These are phyloP conservation scores for Linanthus parryae DNA, from an alignment of 148 eudicot genomes.

Conservation along the genomic window DNA sequence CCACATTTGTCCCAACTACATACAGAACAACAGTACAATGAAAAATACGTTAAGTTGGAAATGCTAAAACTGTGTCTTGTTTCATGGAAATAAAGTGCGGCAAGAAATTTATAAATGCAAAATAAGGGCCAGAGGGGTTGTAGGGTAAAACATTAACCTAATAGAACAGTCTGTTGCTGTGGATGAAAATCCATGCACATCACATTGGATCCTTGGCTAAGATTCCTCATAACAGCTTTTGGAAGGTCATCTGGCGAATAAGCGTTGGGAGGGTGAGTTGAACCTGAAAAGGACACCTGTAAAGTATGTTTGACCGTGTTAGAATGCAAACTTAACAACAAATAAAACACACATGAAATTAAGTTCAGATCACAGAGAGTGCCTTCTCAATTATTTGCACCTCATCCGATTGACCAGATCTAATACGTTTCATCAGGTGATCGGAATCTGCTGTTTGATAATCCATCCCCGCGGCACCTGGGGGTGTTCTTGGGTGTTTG, in stretches of 20 bases:
- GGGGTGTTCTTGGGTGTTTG: conserved; percentile 47
- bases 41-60: too few relatives aligned
- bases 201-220: conserved; percentile 49
- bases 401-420: conserved; percentile 54
- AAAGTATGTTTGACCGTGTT: conserved; percentile 2
- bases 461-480: conserved; percentile 46
- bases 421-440: conserved; percentile 51
- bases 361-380: too few relatives aligned
- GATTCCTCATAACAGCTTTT: conserved; percentile 33
- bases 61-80: too few relatives aligned
- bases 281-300: conserved; percentile 48
- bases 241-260: conserved; percentile 50
- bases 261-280: conserved; percentile 28
- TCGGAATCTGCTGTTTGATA: conserved; percentile 53
- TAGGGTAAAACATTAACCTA: conserved; percentile 38
- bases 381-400: conserved; percentile 11
- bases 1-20: conserved; percentile 69
- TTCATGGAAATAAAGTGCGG: too few relatives aligned
- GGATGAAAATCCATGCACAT: conserved; percentile 66
- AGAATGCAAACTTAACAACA: background rate
- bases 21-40: conserved; percentile 10
- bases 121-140: too few relatives aligned
- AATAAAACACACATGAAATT: background rate
- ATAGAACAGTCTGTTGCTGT: conserved; percentile 50
- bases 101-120: too few relatives aligned